A percentile compares a stretch with the other conserved stretches of the same genome.
Conservation (phyloP, 257 asterid genomes). For the Gentiana dahurica region DNA sequence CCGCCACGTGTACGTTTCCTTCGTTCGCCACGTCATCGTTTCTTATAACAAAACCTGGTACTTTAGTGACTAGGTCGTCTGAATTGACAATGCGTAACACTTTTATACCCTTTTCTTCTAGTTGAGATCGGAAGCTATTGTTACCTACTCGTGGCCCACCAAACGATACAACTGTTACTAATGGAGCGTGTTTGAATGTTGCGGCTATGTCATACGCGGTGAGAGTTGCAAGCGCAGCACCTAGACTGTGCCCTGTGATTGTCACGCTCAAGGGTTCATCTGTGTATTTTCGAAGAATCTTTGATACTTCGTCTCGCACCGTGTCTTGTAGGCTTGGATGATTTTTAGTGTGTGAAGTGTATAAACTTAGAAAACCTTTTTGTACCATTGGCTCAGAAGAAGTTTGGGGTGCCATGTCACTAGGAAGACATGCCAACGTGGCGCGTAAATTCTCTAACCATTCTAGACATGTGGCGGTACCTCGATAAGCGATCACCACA, state of each 20-base stretch:
- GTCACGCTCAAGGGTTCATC: slow-evolving; percentile 36
- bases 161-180: slow-evolving; percentile 11
- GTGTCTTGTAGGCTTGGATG: slow-evolving; percentile 35
- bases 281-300: slow-evolving; percentile 21
- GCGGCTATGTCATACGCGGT: slow-evolving; percentile 34
- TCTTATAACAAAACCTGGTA: slow-evolving; percentile 14
- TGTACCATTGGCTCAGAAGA: slow-evolving; percentile 49
- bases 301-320: slow-evolving; percentile 30
- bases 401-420: slow-evolving; percentile 28
- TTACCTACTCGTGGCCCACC: slow-evolving; percentile 27
- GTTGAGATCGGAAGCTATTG: slow-evolving; percentile 11
- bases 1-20: too few species aligned
- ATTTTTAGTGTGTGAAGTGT: slow-evolving; percentile 32
- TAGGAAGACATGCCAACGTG: slow-evolving; percentile 34
- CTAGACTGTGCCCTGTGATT: slow-evolving; percentile 34
- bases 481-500: slow-evolving; percentile 77
- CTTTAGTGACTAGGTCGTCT: slow-evolving; percentile 15
- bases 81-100: slow-evolving; percentile 15
- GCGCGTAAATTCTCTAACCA: slow-evolving; percentile 85
- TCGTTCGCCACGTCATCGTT: slow-evolving; percentile 16
- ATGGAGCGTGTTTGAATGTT: slow-evolving; percentile 17
- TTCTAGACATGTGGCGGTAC: slow-evolving; percentile 78
- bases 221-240: slow-evolving; percentile 27
- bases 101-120: slow-evolving; percentile 12
- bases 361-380: slow-evolving; percentile 68